A percentile compares a stretch with the other conserved stretches of the same genome.
These are phyloP conservation scores for Pyrenophora tritici-repentis DNA, from an alignment of 2,329 filamentous ascomycete species.

Conservation along the genomic window DNA sequence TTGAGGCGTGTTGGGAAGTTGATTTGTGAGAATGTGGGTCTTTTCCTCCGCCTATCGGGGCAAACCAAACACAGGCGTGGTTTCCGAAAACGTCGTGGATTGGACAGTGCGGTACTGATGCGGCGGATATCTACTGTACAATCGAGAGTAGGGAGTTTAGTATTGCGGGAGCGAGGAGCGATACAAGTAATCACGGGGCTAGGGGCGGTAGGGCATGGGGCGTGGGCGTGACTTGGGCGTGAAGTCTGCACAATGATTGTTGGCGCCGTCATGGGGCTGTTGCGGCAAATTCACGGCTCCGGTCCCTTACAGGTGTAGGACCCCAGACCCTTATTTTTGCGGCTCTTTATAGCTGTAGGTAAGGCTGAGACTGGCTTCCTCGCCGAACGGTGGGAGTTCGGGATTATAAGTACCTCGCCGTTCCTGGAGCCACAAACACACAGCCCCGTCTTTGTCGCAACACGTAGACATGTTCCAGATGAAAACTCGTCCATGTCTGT, in stretches of 20 bases:
- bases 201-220: constrained; percentile 1
- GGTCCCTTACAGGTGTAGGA: constrained; percentile 7
- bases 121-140: constrained; percentile 5
- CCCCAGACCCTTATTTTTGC: constrained; percentile 11
- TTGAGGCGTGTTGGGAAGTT: constrained; percentile 18
- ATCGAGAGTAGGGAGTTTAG: not conserved
- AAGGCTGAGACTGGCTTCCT: constrained; percentile 6
- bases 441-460: no score
- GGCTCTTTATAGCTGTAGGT: constrained; percentile 1
- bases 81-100: constrained; percentile 21
- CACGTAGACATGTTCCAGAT: not conserved
- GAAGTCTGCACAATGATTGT: not conserved
- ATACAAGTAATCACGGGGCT: constrained; percentile 3
- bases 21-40: constrained; percentile 22
- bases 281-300: constrained; percentile 6
- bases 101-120: constrained; percentile 16
- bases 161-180: not conserved
- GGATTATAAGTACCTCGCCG: not conserved
- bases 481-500: not conserved
- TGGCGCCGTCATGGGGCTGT: constrained; percentile 11
- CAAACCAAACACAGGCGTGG: constrained; percentile 17
- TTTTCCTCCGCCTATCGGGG: constrained; percentile 25
- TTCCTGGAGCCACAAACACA: not conserved
- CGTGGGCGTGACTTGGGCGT: constrained; percentile 4
- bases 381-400: not conserved